Percentiles rank a stretch among this genome's conserved stretches.
phyloP scores from a whole-genome alignment of 768 basidiomycete species.

The Phanerochaete carnosa region DNA sequence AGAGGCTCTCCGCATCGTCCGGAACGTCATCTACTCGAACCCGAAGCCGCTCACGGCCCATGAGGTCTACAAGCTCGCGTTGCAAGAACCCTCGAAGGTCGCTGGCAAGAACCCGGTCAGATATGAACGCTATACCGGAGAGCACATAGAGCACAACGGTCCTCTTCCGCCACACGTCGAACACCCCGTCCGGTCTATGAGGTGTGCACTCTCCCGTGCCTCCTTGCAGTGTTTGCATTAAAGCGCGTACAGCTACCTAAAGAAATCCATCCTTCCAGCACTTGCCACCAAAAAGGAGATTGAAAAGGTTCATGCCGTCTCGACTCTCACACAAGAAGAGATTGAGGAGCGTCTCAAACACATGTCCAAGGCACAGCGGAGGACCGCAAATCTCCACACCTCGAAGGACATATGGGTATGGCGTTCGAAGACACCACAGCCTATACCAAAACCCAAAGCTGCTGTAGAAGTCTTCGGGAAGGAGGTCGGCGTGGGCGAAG shows the following conservation, averaged over 20 bases:
- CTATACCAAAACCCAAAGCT: neutral
- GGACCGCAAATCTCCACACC: slow-evolving; percentile 17
- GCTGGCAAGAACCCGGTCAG: slow-evolving; percentile 1
- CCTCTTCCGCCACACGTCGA: slow-evolving; percentile 37
- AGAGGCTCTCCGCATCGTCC: slow-evolving; percentile 22
- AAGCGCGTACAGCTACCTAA: slow-evolving; percentile 46
- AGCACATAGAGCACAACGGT: neutral
- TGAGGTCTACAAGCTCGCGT: slow-evolving; percentile 26
- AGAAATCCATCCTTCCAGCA: slow-evolving; percentile 45
- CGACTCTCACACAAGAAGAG: slow-evolving; percentile 26
- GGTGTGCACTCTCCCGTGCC: slow-evolving; percentile 29
- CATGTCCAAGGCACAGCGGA: slow-evolving; percentile 21
- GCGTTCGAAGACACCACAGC: slow-evolving; percentile 17
- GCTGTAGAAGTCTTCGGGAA: slow-evolving; percentile 24
- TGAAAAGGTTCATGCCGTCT: slow-evolving; percentile 36
- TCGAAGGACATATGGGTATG: slow-evolving; percentile 41
- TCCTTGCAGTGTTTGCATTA: neutral
- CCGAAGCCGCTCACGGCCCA: slow-evolving; percentile 22
- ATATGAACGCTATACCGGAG: slow-evolving; percentile 7
- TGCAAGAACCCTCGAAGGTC: slow-evolving; percentile 15
- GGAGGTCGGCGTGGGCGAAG: slow-evolving; percentile 46
- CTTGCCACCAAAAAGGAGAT: slow-evolving; percentile 41
- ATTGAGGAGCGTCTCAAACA: slow-evolving; percentile 17
- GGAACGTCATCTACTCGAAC: slow-evolving; percentile 16
- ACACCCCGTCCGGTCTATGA: slow-evolving; percentile 53